Base-by-base conservation (phyloP, 148 eudicot genomes). In the Beta vulgaris region DNA sequence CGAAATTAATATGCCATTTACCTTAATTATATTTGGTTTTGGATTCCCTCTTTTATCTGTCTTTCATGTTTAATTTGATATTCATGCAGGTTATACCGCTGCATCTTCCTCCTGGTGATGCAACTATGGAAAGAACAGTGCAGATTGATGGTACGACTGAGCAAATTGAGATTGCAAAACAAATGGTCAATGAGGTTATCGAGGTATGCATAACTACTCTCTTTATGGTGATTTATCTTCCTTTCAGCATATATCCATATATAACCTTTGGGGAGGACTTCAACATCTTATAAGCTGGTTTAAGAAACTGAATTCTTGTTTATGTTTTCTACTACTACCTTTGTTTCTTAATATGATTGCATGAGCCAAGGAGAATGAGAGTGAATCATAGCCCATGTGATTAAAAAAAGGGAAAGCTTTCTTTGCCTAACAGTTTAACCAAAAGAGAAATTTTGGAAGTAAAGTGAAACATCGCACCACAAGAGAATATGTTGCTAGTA, bases 121-220 rank as follows among this genome's bases (percentile, higher is more conserved):
- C 84, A 46, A 82, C 97, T 68, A 85, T 72, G 32, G 99, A 96
- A 85, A 89, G 99, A 75, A 92, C 93, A 7, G 85, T 92, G 58
- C 99, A 96, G 79, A 96, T 96, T 74, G 97, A 96, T 76, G 99
- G 99, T 40, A 80, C 97, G 13, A 82, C 77, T 80, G 99, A 96
- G 67, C 97, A 91, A 82, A 88, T 96, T 76, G 99, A 95, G 83
- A 71, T 84, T 78, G 99, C 97, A 69, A 95, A 92, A 80, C 88
- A 84, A 72, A 69, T 95, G 90, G 97, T 95, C 78, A 82, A 88
- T 82, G 99, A 95, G 85, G 94, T 91, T 46, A 92, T 80, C 72
- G 94, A 95, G 98, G 98, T 94, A 90, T 90, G 89, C 36, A 53
- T 54, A 25, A 13, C 65, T 76, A 31, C 78, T 35, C 78, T 68